Conservation (phyloP, 441 rosid species). For the Eugenia klotzschiana region DNA sequence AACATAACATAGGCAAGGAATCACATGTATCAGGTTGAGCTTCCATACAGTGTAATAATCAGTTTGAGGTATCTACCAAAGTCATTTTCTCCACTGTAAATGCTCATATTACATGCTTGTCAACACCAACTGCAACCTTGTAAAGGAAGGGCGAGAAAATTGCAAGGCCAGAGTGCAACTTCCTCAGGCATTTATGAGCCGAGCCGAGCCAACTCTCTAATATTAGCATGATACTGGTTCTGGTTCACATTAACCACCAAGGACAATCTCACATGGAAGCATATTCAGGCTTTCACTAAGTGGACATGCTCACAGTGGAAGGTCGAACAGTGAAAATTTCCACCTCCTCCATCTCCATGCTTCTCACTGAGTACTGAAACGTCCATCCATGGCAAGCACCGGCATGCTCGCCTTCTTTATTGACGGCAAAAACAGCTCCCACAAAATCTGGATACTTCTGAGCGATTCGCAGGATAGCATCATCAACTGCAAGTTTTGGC, state of each 20-base stretch:
- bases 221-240: background rate
- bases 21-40: background rate
- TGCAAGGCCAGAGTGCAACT: background rate
- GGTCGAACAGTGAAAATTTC: constrained; percentile 48
- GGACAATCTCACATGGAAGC: background rate
- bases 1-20: background rate
- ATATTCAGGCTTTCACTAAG: background rate
- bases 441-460: constrained; percentile 58
- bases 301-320: background rate
- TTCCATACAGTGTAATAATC: background rate
- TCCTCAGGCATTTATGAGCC: background rate
- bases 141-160: background rate
- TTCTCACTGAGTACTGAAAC: constrained; percentile 65
- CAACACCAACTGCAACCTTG: background rate
- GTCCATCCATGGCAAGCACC: constrained; percentile 93
- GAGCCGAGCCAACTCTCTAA: background rate
- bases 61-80: background rate
- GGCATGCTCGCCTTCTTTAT: constrained; percentile 54
- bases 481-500: constrained; percentile 58
- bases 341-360: constrained; percentile 44
- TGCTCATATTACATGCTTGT: background rate
- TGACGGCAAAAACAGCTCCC: constrained; percentile 78
- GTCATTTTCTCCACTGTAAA: background rate
- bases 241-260: background rate
- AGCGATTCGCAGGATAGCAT: constrained; percentile 62